A percentile compares a stretch with the other conserved stretches of the same genome.
Conservation (phyloP, 805 yeast genomes). For the Pichia nakasei region DNA sequence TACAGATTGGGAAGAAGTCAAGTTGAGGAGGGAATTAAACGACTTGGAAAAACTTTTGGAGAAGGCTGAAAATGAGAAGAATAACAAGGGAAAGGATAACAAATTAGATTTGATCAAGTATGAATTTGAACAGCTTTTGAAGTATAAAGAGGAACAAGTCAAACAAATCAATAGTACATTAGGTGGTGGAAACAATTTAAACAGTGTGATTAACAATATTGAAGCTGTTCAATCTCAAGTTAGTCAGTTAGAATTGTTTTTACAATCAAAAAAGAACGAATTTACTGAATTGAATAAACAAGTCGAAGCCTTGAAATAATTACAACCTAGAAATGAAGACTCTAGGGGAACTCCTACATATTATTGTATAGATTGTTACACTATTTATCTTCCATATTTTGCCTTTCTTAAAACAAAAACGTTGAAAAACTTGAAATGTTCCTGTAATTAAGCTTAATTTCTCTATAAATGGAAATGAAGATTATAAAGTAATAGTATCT, state of each 20-base stretch:
- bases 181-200: conserved; percentile 28
- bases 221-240: conserved; percentile 74
- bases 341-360: too few relatives aligned
- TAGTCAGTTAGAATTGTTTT: conserved; percentile 57
- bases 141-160: conserved; percentile 62
- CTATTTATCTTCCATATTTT: background rate
- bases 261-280: conserved; percentile 52
- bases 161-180: conserved; percentile 27
- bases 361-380: too few relatives aligned
- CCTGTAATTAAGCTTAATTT: too few relatives aligned
- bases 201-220: conserved; percentile 51
- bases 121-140: conserved; percentile 77
- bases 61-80: conserved; percentile 44
- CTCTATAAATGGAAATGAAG: too few relatives aligned
- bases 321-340: too few relatives aligned
- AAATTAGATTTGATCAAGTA: conserved; percentile 30
- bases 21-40: conserved; percentile 68
- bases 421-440: too few relatives aligned
- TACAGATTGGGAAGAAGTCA: conserved; percentile 90
- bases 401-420: background rate
- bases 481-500: too few relatives aligned
- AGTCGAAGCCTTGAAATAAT: conserved; percentile 10
- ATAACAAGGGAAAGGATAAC: conserved; percentile 24
- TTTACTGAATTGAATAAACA: conserved; percentile 40
- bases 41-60: conserved; percentile 62